Base-by-base conservation (phyloP, 2,329 filamentous ascomycete species). In the Claviceps pazoutovae region DNA sequence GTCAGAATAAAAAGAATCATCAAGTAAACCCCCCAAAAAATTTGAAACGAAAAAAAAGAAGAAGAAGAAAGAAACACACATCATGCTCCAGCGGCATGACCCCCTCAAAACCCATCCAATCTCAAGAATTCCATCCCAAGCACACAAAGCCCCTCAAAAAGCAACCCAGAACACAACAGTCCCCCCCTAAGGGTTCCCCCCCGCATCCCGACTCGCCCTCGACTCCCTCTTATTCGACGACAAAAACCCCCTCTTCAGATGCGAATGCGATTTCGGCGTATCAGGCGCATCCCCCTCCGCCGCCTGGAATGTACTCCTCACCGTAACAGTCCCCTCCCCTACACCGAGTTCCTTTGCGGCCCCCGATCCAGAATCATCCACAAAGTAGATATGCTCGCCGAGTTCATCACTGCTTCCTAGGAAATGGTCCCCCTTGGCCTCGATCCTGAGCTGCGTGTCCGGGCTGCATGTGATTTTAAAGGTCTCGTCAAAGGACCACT, bases 371-470 rank as follows among this genome's bases (percentile, higher is more conserved):
- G 75, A 78, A 63, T 98, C 91, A 57, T 91, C 88, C n/a, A 98
- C 80, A 64, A 94, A 90, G 70, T 95, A 95, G n/a, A 85, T 65
- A 5, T 80, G 80, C 62, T 97, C 90, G 50, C 93, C 93, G 0
- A 98, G 76, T 54, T 84, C 79, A 52, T 90, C 84, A 63, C 94
- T 88, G 53, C 82, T 84, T 49, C 87, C 85, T 62, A 97, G 91
- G 1, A 83, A 86, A 61, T 86, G 80, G 62, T 95, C 88, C 60
- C 89, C 85, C 64, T 89, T 89, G 55, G 89, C 89, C 56, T 86
- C 79, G 55, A 98, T 65, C 64, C 88, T 86, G 77, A 96, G 97
- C 62, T 87, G 83, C 21, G 86, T 76, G 59, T 96, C 91, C 2
- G 91, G 83, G 1, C 83, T 78, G 68, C 89, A 94, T 11, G 76